Evolutionary conservation across 306 rosid genomes (phyloP).

Genomic region (Sophora flavescens): DNA sequence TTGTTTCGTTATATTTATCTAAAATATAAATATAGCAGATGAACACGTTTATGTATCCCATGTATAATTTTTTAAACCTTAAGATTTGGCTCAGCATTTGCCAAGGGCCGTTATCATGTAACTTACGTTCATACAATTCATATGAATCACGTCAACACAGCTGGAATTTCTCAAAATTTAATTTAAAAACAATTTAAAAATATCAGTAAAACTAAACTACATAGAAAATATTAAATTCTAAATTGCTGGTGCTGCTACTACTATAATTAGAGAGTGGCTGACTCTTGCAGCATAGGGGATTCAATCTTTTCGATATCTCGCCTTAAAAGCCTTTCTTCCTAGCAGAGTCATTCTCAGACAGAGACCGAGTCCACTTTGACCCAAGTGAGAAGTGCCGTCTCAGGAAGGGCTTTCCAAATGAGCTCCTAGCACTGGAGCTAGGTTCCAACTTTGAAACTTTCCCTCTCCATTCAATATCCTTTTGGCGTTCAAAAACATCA

Average conservation of each 20-base stretch:
- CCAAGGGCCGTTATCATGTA: not conserved
- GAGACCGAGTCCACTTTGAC: conserved; percentile 71
- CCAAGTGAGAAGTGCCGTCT: conserved; percentile 78
- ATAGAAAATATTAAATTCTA: conserved; percentile 46
- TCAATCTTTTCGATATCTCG: conserved; percentile 69
- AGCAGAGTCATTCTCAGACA: conserved; percentile 66
- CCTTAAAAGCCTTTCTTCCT: conserved; percentile 85
- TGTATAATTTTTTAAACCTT: not conserved
- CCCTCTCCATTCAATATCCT: conserved; percentile 52
- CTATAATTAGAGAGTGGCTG: conserved; percentile 41
- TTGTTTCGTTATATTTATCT: not conserved
- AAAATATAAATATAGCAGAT: not conserved
- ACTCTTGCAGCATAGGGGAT: conserved; percentile 42
- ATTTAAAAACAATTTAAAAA: conserved; percentile 41
- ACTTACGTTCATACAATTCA: conserved; percentile 33
- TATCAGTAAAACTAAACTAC: conserved; percentile 50
- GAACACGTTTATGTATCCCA: not conserved
- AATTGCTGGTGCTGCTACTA: conserved; percentile 39
- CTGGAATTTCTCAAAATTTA: conserved; percentile 43
- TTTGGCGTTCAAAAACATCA: conserved; percentile 62
- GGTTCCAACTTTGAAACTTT: conserved; percentile 71
- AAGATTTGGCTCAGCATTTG: conserved; percentile 2
- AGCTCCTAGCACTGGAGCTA: conserved; percentile 68
- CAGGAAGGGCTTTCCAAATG: conserved; percentile 71
- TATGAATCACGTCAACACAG: conserved; percentile 37